Evolutionary conservation across 1,139 yeast genomes (phyloP), one percentile per base, ranked within the genome.

Genomic region (Entelexis sorbosivorans): DNA sequence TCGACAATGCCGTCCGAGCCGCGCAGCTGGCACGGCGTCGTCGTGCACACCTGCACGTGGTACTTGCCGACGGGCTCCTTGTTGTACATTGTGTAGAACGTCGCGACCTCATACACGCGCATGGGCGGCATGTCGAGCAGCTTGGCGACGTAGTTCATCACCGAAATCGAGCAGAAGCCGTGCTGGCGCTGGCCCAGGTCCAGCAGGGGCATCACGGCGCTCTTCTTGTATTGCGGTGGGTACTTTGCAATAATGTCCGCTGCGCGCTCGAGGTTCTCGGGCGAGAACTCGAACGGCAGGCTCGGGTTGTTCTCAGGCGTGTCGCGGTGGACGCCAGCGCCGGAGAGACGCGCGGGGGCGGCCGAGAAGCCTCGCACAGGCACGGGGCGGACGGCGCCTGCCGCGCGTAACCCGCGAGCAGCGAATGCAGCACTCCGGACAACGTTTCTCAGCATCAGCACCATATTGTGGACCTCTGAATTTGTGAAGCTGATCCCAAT

Each of bases 101-200:
- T 83, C 39, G 95, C 95, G 56, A 86, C 95, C 68, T 86, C 95
- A 68, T 86, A 86, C 32, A 86, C 95, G 72, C 95, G 79, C 95
- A 86, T 86, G 58, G 95, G 95, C 32, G 95, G 95, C 82, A 86
- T 82, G 63, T 85, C 91, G 63, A 85, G 75, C 64, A 82, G 65
- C 69, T 82, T 79, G 55, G 95, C 95, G 43, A 86, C 95, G 66
- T 89, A 88, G 71, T 89, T 87, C 91, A 91, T 85, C 57, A 88
- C 95, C 28, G 89, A 76, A 59, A 87, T 84, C 47, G 95, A 83
- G 47, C 94, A 83, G 73, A 82, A 86, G 0, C 95, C 95, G 54
- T 75, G 73, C 69, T 86, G 95, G 64, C 94, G 84, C 70, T 86
- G 95, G 44, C 94, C 95, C 61, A 86, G 73, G 64, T 85, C 94